phyloP scores from a whole-genome alignment of 1,139 yeast genomes.

The Hanseniaspora sp. region DNA sequence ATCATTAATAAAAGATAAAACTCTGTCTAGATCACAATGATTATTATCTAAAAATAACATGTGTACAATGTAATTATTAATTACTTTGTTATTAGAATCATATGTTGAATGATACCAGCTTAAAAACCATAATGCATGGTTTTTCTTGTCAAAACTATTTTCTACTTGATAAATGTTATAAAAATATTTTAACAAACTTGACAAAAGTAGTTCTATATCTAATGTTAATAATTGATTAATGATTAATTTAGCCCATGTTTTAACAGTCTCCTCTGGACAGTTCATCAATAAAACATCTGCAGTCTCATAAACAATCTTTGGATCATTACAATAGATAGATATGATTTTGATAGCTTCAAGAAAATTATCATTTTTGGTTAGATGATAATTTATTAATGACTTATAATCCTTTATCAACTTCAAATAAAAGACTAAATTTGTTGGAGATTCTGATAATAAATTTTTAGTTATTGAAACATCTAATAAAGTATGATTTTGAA shows the following conservation, averaged over 20 bases:
- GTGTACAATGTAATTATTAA: conserved; percentile 66
- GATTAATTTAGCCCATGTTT: conserved; percentile 58
- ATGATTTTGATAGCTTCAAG: conserved; percentile 49
- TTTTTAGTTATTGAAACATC: conserved; percentile 64
- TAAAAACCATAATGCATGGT: conserved; percentile 58
- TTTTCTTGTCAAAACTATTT: conserved; percentile 29
- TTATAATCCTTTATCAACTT: conserved; percentile 56
- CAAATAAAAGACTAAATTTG: conserved; percentile 58
- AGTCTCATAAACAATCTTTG: conserved; percentile 45
- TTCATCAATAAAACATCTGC: conserved; percentile 60
- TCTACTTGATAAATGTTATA: conserved; percentile 49
- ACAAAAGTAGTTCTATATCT: conserved; percentile 29
- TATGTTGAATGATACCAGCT: conserved; percentile 48
- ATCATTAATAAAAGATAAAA: conserved; percentile 41
- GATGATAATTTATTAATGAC: conserved; percentile 58
- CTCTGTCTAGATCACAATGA: conserved; percentile 32
- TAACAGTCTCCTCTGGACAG: conserved; percentile 58
- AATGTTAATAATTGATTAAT: background rate
- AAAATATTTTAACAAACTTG: conserved; percentile 45
- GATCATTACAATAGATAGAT: conserved; percentile 36
- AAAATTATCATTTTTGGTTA: conserved; percentile 58
- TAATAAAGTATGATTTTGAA: conserved; percentile 38
- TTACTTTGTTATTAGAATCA: conserved; percentile 35
- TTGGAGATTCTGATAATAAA: conserved; percentile 56
- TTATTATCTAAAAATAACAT: conserved; percentile 41